phyloP scores from a whole-genome alignment of 768 basidiomycete genomes.

The Suillus tomentosus region DNA sequence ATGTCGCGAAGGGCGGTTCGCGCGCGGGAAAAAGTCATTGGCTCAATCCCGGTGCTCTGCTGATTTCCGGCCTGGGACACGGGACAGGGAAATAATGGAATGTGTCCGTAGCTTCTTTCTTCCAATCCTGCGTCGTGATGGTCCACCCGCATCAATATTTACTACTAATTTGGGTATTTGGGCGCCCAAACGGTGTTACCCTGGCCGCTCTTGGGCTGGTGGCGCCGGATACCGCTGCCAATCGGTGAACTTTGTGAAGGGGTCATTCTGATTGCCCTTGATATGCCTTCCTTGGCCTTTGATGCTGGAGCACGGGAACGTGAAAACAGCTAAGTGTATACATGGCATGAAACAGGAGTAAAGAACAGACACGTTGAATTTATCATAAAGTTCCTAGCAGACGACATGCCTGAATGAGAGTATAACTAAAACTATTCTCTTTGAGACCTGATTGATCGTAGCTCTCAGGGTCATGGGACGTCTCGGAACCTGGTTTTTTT shows the following conservation, averaged over 20 bases:
- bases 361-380: background rate
- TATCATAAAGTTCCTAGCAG: background rate
- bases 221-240: conserved; percentile 4
- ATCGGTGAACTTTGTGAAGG: background rate
- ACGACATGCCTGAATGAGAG: background rate
- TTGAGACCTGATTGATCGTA: background rate
- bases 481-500: background rate
- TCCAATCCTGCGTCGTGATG: conserved; percentile 4
- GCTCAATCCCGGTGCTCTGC: background rate
- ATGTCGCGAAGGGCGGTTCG: conserved; percentile 10
- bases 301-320: too few relatives aligned
- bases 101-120: background rate
- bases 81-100: background rate
- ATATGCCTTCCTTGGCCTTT: background rate
- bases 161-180: background rate
- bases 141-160: background rate
- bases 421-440: background rate
- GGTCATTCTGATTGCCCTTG: conserved; percentile 4
- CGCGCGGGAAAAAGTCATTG: conserved; percentile 6
- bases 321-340: background rate
- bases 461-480: background rate
- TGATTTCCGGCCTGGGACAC: background rate
- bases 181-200: background rate
- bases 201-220: conserved; percentile 1
- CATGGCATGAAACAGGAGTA: background rate